Percentiles rank a stretch among this genome's conserved stretches.
phyloP scores from a whole-genome alignment of 2,329 filamentous ascomycete genomes.

The Paecilomyces formosus region DNA sequence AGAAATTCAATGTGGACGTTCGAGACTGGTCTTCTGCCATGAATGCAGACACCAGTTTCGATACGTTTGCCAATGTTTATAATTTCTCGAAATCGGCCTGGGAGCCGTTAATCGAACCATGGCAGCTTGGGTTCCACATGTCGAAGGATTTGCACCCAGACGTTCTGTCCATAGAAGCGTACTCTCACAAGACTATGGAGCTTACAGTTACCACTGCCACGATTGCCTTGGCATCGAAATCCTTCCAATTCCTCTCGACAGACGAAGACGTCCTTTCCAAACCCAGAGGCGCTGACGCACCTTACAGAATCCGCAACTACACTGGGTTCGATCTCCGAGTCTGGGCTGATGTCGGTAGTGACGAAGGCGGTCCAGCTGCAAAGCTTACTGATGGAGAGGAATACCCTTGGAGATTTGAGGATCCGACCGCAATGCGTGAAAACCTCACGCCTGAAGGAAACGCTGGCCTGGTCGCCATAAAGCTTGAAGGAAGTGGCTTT shows the following conservation, averaged over 20 bases:
- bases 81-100: constrained; percentile 99
- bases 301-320: constrained; percentile 90
- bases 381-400: constrained; percentile 85
- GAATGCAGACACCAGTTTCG: constrained; percentile 80
- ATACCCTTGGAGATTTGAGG: constrained; percentile 91
- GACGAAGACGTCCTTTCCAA: constrained; percentile 92
- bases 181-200: constrained; percentile 85
- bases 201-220: constrained; percentile 88
- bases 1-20: constrained; percentile 76
- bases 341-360: constrained; percentile 68
- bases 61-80: constrained; percentile 93
- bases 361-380: constrained; percentile 58
- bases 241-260: constrained; percentile 77
- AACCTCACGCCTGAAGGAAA: constrained; percentile 78
- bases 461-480: constrained; percentile 70
- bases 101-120: constrained; percentile 94
- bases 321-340: constrained; percentile 87
- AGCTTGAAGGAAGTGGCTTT: constrained; percentile 88
- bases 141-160: constrained; percentile 69
- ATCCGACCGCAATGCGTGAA: constrained; percentile 93
- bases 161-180: constrained; percentile 72
- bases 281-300: constrained; percentile 81
- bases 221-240: constrained; percentile 88
- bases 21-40: constrained; percentile 86
- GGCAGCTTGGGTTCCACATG: constrained; percentile 88